phyloP scores from a whole-genome alignment of 768 basidiomycete species.

The Mycena rebaudengoi region DNA sequence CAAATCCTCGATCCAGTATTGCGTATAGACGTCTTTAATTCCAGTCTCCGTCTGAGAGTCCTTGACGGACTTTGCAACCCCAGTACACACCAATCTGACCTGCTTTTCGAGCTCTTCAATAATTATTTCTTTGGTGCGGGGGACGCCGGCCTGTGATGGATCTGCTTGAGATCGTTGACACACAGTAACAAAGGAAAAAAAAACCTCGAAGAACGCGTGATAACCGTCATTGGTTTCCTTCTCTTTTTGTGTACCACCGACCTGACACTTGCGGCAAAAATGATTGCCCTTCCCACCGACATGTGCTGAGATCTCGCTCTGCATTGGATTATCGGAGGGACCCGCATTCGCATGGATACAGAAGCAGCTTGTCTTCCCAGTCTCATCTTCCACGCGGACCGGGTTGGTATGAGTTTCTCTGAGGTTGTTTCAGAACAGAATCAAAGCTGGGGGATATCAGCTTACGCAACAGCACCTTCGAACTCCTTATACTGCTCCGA shows the following conservation, averaged over 20 bases:
- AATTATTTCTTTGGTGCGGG: conserved; percentile 30
- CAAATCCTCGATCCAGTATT: conserved; percentile 47
- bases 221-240: conserved; percentile 45
- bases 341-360: conserved; percentile 37
- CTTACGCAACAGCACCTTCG: conserved; percentile 40
- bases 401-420: conserved; percentile 38
- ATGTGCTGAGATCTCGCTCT: conserved; percentile 47
- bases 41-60: conserved; percentile 41
- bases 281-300: conserved; percentile 49
- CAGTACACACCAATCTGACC: conserved; percentile 38
- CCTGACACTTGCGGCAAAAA: conserved; percentile 48
- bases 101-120: conserved; percentile 38
- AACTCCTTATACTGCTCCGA: conserved; percentile 48
- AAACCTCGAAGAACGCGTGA: conserved; percentile 41
- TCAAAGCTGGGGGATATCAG: not conserved
- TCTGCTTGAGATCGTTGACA: not conserved
- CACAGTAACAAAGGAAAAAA: not conserved
- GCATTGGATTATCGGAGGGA: conserved; percentile 50
- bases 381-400: conserved; percentile 39
- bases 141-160: conserved; percentile 29
- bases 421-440: conserved; percentile 22
- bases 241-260: conserved; percentile 43
- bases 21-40: conserved; percentile 48
- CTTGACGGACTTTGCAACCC: conserved; percentile 37
- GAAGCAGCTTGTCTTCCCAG: conserved; percentile 30